Evolutionary conservation across 345 rosid species (phyloP).

Genomic region (Turnera subulata): DNA sequence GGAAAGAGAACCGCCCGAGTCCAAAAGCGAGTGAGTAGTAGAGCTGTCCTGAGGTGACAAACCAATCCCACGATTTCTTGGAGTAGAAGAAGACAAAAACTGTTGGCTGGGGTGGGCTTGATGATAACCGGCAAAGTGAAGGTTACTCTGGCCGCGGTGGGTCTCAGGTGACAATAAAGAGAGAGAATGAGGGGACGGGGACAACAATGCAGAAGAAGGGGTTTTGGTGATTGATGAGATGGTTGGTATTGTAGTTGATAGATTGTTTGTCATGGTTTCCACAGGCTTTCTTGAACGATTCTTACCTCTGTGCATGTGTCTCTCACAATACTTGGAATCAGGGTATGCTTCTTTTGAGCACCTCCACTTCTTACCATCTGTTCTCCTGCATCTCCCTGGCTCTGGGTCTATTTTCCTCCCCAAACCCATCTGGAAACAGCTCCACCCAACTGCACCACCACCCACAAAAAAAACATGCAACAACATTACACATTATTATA

Average conservation of each 20-base stretch:
- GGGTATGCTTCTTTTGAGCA: constrained; percentile 89
- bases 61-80: constrained; percentile 33
- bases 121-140: constrained; percentile 22
- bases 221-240: constrained; percentile 28
- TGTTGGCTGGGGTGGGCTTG: constrained; percentile 24
- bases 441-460: constrained; percentile 59
- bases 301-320: constrained; percentile 96
- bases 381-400: constrained; percentile 91
- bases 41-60: constrained; percentile 33
- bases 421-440: constrained; percentile 65
- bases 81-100: constrained; percentile 31
- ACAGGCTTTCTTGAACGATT: constrained; percentile 98
- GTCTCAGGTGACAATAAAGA: constrained; percentile 30
- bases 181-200: constrained; percentile 33
- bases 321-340: constrained; percentile 90
- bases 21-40: constrained; percentile 38
- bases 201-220: constrained; percentile 13
- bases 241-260: constrained; percentile 15
- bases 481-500: background rate
- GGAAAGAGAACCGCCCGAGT: constrained; percentile 35
- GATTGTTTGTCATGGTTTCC: constrained; percentile 33
- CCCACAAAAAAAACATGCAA: constrained; percentile 6
- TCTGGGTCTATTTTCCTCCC: constrained; percentile 84
- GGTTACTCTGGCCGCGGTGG: constrained; percentile 24
- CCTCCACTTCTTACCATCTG: constrained; percentile 98